Conservation (phyloP, 805 yeast species). For the Kodamaea lidongshanica region DNA sequence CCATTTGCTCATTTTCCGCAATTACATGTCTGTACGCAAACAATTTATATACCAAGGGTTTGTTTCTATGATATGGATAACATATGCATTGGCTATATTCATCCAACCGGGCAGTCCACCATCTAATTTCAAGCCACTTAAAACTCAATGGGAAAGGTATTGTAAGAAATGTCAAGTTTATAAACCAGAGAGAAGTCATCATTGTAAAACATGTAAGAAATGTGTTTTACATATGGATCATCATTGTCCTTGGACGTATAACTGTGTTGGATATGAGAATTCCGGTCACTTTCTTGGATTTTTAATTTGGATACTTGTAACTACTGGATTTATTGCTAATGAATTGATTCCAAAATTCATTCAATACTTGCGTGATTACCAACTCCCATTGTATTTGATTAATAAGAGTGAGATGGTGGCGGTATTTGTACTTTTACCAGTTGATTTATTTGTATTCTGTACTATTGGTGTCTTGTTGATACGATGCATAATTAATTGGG, state of each 20-base stretch:
- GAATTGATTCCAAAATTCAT: slow-evolving; percentile 37
- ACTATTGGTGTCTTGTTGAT: slow-evolving; percentile 54
- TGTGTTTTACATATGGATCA: slow-evolving; percentile 92
- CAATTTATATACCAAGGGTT: slow-evolving; percentile 45
- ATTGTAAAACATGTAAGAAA: slow-evolving; percentile 67
- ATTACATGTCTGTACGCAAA: slow-evolving; percentile 30
- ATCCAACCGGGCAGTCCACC: slow-evolving; percentile 69
- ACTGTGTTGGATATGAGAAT: slow-evolving; percentile 79
- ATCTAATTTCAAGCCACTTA: slow-evolving; percentile 32
- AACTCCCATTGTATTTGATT: slow-evolving; percentile 52
- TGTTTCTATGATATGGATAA: slow-evolving; percentile 60
- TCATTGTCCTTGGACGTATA: slow-evolving; percentile 89
- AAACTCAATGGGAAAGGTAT: slow-evolving; percentile 56
- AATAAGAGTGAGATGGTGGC: slow-evolving; percentile 47
- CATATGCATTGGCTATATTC: slow-evolving; percentile 64
- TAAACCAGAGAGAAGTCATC: slow-evolving; percentile 84
- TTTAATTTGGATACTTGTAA: slow-evolving; percentile 54
- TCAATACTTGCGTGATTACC: slow-evolving; percentile 42
- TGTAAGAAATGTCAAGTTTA: slow-evolving; percentile 65
- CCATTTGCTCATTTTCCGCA: slow-evolving; percentile 48
- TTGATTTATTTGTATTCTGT: slow-evolving; percentile 53
- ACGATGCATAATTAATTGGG: slow-evolving; percentile 53
- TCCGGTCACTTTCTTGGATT: slow-evolving; percentile 78
- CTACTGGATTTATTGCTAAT: slow-evolving; percentile 42
- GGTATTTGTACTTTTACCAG: slow-evolving; percentile 48